phyloP scores from a whole-genome alignment of 2,329 filamentous ascomycete genomes.

The Leptographium flavum region DNA sequence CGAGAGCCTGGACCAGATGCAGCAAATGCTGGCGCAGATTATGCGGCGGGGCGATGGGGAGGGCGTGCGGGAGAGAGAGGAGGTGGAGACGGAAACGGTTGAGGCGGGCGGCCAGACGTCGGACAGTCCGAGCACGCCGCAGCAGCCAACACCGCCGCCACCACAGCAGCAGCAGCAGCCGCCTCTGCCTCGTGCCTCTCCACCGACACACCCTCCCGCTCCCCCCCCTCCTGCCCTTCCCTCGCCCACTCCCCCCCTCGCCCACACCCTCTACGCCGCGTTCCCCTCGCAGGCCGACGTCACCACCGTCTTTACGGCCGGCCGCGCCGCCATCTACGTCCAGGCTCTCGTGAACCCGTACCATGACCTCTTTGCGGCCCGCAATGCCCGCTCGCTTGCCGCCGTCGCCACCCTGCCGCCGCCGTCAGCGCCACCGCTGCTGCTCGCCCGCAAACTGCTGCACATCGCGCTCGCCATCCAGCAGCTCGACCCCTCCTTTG shows the following conservation, averaged over 20 bases:
- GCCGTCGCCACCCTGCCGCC: conserved; percentile 1
- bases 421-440: conserved; percentile 19
- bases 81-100: too few relatives aligned
- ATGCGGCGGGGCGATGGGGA: neutral
- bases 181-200: too few relatives aligned
- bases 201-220: neutral
- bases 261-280: conserved; percentile 1
- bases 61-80: neutral
- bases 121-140: too few relatives aligned
- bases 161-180: too few relatives aligned
- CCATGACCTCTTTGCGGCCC: neutral
- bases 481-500: conserved; percentile 2
- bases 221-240: neutral
- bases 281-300: conserved; percentile 4
- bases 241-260: neutral
- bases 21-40: conserved; percentile 16
- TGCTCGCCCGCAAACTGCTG: conserved; percentile 20
- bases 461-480: conserved; percentile 19
- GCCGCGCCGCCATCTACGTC: conserved; percentile 2
- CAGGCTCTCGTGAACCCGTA: conserved; percentile 6
- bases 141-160: too few relatives aligned
- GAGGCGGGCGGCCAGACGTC: too few relatives aligned
- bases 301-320: conserved; percentile 1
- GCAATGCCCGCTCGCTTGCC: conserved; percentile 1
- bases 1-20: conserved; percentile 20